Evolutionary conservation across 352 stramenopile genomes (phyloP).

Genomic region (Globisporangium cystogenes): DNA sequence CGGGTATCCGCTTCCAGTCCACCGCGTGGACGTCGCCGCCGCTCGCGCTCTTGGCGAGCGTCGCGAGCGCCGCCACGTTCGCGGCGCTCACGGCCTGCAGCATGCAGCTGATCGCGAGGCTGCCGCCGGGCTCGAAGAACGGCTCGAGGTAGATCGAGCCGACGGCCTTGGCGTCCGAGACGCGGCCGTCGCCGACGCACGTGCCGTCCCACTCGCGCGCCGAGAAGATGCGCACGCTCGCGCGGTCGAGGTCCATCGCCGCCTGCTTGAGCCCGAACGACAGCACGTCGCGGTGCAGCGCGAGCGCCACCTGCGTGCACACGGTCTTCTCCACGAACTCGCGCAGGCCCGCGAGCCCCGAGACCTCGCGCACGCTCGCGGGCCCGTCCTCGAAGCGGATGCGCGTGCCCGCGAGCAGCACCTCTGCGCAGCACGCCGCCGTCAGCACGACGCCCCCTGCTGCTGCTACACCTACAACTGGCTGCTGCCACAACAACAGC

Average conservation of each 20-base stretch:
- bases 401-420: constrained; percentile 69
- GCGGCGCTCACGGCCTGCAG: constrained; percentile 55
- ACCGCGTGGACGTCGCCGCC: constrained; percentile 49
- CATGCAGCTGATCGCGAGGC: constrained; percentile 65
- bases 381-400: constrained; percentile 69
- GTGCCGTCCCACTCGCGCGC: constrained; percentile 78
- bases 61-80: constrained; percentile 26
- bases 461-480: neutral
- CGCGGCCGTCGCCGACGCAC: constrained; percentile 80
- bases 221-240: constrained; percentile 67
- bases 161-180: constrained; percentile 63
- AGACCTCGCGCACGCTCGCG: constrained; percentile 52
- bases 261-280: constrained; percentile 78
- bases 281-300: constrained; percentile 59
- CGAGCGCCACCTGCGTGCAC: constrained; percentile 65
- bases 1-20: constrained; percentile 80
- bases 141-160: constrained; percentile 75
- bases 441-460: neutral
- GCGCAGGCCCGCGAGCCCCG: constrained; percentile 44
- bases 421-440: constrained; percentile 29
- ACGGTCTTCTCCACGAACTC: constrained; percentile 73
- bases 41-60: constrained; percentile 31
- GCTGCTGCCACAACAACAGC: too few species aligned
- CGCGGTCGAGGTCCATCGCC: constrained; percentile 67
- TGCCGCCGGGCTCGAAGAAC: constrained; percentile 45